Conservation (phyloP, 2,329 filamentous ascomycete genomes). For the Lasiodiplodia citricola region DNA sequence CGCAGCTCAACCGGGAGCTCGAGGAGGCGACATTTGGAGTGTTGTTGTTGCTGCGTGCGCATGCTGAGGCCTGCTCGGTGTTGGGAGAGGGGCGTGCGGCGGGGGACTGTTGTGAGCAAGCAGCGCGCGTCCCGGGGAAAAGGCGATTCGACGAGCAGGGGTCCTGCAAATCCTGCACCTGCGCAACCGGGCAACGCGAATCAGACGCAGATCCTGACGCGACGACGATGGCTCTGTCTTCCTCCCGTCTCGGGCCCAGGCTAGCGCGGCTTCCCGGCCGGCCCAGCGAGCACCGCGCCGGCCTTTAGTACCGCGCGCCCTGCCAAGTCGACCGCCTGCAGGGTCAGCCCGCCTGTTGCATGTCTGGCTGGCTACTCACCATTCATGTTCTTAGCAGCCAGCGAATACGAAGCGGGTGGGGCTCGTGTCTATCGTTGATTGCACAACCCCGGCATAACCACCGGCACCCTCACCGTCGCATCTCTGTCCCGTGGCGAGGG, state of each 20-base stretch:
- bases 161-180: slow-evolving; percentile 18
- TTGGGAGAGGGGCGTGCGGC: slow-evolving; percentile 11
- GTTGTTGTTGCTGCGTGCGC: slow-evolving; percentile 9
- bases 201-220: slow-evolving; percentile 9
- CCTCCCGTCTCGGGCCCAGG: neutral
- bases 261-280: neutral
- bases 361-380: neutral
- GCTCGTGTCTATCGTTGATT: slow-evolving; percentile 20
- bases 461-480: neutral
- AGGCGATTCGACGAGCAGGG: slow-evolving; percentile 12
- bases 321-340: slow-evolving; percentile 17
- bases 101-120: slow-evolving; percentile 15
- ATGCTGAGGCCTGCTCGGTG: slow-evolving; percentile 21
- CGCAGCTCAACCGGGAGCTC: slow-evolving; percentile 48
- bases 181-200: neutral
- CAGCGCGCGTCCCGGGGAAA: neutral
- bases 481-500: neutral
- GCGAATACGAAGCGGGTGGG: slow-evolving; percentile 19
- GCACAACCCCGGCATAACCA: slow-evolving; percentile 2
- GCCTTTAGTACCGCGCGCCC: slow-evolving; percentile 5
- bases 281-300: neutral
- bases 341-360: slow-evolving; percentile 17
- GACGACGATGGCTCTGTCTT: neutral
- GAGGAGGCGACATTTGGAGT: slow-evolving; percentile 30
- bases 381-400: neutral